These are phyloP conservation scores for Hymenoscyphus linearis DNA, from an alignment of 2,329 filamentous ascomycete genomes.

Conservation along the genomic window DNA sequence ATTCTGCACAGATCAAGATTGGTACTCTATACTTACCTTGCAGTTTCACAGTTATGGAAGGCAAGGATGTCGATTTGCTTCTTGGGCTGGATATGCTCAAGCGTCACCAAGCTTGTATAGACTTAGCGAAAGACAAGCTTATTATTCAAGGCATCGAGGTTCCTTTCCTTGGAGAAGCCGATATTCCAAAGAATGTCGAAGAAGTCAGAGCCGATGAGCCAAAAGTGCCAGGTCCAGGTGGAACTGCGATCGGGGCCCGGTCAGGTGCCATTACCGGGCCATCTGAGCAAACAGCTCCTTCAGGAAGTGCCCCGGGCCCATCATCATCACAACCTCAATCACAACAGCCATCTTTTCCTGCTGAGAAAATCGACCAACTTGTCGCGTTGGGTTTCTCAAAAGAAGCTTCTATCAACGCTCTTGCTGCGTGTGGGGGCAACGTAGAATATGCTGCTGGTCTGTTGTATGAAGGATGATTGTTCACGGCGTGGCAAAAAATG, in stretches of 20 bases:
- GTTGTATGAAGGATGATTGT: conserved; percentile 51
- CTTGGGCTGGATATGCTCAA: conserved; percentile 96
- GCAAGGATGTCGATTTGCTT: conserved; percentile 89
- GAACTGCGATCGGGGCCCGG: conserved; percentile 80
- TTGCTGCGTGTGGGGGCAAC: conserved; percentile 79
- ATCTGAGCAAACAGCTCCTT: conserved; percentile 22
- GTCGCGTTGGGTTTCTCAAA: conserved; percentile 72
- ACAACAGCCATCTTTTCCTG: conserved; percentile 32
- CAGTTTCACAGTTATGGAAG: conserved; percentile 99
- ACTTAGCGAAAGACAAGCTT: conserved; percentile 77
- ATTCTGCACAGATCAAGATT: conserved; percentile 92
- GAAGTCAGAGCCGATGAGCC: conserved; percentile 73
- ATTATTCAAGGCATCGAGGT: conserved; percentile 86
- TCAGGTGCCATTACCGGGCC: conserved; percentile 66
- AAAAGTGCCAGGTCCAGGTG: conserved; percentile 76
- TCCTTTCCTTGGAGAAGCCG: conserved; percentile 83
- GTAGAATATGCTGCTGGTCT: conserved; percentile 83
- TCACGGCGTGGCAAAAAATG: neutral
- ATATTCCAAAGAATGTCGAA: conserved; percentile 82
- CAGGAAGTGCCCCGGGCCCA: conserved; percentile 7
- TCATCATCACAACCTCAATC: conserved; percentile 23
- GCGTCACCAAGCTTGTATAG: conserved; percentile 88
- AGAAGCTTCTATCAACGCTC: conserved; percentile 70
- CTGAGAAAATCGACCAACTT: conserved; percentile 69
- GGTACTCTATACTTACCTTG: conserved; percentile 82